Percentiles rank a stretch among this genome's conserved stretches.
These are phyloP conservation scores for Eucalyptus regnans DNA, from an alignment of 345 rosid genomes.

Conservation along the genomic window DNA sequence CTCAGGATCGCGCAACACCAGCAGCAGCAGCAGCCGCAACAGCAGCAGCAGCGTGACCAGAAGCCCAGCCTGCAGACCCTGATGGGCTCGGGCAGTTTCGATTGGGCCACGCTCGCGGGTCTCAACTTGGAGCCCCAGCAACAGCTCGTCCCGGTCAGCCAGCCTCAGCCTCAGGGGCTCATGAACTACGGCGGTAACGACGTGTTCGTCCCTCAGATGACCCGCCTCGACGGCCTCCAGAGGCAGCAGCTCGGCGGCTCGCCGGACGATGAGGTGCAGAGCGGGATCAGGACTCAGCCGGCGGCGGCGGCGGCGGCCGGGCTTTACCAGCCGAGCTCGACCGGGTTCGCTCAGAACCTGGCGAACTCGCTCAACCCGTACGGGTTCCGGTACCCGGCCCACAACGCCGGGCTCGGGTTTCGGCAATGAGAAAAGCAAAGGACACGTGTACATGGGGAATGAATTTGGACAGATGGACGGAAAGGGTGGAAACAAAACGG, in stretches of 20 bases:
- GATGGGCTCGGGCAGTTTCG: constrained; percentile 35
- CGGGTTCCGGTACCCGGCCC: constrained; percentile 43
- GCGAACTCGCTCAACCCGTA: constrained; percentile 35
- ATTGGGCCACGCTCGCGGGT: constrained; percentile 71
- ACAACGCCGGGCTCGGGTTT: constrained; percentile 38
- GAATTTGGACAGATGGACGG: neutral
- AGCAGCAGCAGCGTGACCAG: constrained; percentile 15
- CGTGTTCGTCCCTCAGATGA: constrained; percentile 17
- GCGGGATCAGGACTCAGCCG: constrained; percentile 33
- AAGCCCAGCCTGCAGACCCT: constrained; percentile 14
- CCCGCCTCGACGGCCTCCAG: neutral
- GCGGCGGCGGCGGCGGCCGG: neutral
- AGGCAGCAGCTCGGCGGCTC: neutral
- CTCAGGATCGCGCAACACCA: constrained; percentile 16
- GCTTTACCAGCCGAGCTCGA: constrained; percentile 8
- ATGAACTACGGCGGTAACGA: constrained; percentile 10
- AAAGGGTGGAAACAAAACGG: neutral
- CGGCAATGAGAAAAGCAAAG: constrained; percentile 7
- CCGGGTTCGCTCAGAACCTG: constrained; percentile 19
- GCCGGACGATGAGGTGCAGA: constrained; percentile 59
- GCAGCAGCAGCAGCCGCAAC: constrained; percentile 25
- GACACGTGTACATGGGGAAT: neutral
- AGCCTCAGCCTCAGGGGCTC: constrained; percentile 17
- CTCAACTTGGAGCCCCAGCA: constrained; percentile 33
- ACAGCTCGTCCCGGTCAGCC: neutral